Evolutionary conservation across 1,284 basidiomycete genomes (phyloP).

Genomic region (Cutaneotrichosporon spelunceum): DNA sequence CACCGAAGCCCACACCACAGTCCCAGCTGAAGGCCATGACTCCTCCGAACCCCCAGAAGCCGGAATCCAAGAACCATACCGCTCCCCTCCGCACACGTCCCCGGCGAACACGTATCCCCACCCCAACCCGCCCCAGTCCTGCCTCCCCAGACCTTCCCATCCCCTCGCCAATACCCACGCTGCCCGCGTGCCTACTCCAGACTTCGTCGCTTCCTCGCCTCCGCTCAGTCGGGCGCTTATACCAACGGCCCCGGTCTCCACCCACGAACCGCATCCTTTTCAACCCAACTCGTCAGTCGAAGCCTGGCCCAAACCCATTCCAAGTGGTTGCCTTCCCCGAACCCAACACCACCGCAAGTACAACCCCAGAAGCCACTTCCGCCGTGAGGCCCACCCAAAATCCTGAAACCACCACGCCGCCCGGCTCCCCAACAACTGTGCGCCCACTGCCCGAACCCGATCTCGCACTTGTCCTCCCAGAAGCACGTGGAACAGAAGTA

Average conservation of each 20-base stretch:
- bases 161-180: background rate
- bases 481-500: background rate
- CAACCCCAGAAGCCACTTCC: too few species aligned
- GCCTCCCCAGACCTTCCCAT: background rate
- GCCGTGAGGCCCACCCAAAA: too few species aligned
- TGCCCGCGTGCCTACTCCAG: background rate
- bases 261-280: background rate
- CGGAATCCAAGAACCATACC: background rate
- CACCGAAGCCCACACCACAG: too few species aligned
- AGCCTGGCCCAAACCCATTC: background rate
- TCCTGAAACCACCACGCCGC: background rate
- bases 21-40: too few species aligned
- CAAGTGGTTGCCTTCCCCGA: background rate
- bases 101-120: background rate
- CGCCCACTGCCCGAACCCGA: background rate
- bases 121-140: background rate
- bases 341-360: background rate
- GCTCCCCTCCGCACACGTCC: background rate
- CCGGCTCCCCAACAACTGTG: background rate
- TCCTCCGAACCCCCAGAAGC: background rate
- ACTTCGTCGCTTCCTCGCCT: background rate
- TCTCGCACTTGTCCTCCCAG: background rate
- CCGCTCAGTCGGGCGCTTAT: background rate
- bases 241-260: background rate
- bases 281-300: background rate